phyloP scores from a whole-genome alignment of 2,329 filamentous ascomycete genomes.

The Fusarium albidum region DNA sequence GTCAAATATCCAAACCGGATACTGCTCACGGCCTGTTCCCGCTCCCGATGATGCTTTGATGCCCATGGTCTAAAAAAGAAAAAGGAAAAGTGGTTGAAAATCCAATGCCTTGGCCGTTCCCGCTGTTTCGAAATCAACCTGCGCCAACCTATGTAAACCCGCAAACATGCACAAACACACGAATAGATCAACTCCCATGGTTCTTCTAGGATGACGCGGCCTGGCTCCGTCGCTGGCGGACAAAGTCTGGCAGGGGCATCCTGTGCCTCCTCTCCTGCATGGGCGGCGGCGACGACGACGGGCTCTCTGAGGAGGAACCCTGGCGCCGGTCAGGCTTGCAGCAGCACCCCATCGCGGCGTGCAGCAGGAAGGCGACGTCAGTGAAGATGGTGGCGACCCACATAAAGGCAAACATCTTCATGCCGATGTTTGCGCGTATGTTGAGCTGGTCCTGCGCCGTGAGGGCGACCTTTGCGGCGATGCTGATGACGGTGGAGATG shows the following conservation, averaged over 20 bases:
- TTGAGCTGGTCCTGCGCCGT: slow-evolving; percentile 77
- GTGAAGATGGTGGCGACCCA: slow-evolving; percentile 79
- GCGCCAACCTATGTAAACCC: not conserved
- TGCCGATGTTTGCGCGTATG: slow-evolving; percentile 74
- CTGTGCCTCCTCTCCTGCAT: slow-evolving; percentile 35
- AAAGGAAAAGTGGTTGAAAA: too few relatives aligned
- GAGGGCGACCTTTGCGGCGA: slow-evolving; percentile 82
- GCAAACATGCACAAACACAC: too few relatives aligned
- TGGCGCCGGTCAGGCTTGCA: slow-evolving; percentile 52
- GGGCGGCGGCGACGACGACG: too few relatives aligned
- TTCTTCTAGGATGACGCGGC: slow-evolving; percentile 13
- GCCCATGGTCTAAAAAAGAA: slow-evolving; percentile 8
- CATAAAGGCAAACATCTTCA: slow-evolving; percentile 85
- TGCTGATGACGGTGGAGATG: slow-evolving; percentile 84
- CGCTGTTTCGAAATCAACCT: slow-evolving; percentile 2
- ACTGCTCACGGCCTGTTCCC: slow-evolving; percentile 6
- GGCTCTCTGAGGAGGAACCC: not conserved
- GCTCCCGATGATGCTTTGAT: slow-evolving; percentile 13
- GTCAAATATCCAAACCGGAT: slow-evolving; percentile 9
- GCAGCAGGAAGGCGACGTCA: slow-evolving; percentile 75
- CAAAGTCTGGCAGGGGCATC: slow-evolving; percentile 39
- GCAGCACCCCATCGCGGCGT: slow-evolving; percentile 81
- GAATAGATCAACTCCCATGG: not conserved
- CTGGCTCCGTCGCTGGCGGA: slow-evolving; percentile 40
- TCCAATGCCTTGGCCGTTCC: not conserved